These are phyloP conservation scores for Pelargonium citronellum DNA, from an alignment of 441 rosid species.

Conservation along the genomic window DNA sequence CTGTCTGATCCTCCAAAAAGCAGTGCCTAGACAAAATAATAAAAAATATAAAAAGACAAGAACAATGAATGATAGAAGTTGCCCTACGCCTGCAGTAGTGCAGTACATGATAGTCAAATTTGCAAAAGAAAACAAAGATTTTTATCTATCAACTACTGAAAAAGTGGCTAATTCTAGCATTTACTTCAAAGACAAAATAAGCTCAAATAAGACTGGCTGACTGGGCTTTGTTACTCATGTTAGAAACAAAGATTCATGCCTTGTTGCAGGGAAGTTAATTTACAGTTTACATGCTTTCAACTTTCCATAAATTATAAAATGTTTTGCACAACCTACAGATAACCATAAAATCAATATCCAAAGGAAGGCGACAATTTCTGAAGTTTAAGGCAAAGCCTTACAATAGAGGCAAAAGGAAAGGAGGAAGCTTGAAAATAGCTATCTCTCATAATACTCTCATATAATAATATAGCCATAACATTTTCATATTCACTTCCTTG, in stretches of 20 bases:
- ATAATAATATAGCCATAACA: not conserved
- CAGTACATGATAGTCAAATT: not conserved
- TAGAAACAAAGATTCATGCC: no score
- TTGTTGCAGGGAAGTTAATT: no score
- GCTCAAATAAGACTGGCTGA: no score
- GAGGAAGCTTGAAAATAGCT: not conserved
- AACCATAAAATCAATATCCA: not conserved
- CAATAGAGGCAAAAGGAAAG: not conserved
- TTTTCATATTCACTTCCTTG: not conserved
- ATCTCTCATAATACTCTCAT: not conserved
- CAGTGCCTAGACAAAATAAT: conserved; percentile 49
- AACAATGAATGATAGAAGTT: not conserved
- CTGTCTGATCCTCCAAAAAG: conserved; percentile 80
- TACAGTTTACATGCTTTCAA: not conserved
- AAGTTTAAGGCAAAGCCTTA: no score
- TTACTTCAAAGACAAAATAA: not conserved
- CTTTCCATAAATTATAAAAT: not conserved
- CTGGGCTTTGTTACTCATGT: no score
- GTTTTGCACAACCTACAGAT: no score
- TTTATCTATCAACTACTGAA: not conserved
- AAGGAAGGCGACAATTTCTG: not conserved
- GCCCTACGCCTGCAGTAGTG: not conserved
- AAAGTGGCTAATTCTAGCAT: not conserved
- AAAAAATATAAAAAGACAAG: not conserved
- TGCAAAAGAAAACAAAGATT: conserved; percentile 10